Evolutionary conservation across 441 rosid species (phyloP).

Genomic region (Pelargonium exstipulatum): DNA sequence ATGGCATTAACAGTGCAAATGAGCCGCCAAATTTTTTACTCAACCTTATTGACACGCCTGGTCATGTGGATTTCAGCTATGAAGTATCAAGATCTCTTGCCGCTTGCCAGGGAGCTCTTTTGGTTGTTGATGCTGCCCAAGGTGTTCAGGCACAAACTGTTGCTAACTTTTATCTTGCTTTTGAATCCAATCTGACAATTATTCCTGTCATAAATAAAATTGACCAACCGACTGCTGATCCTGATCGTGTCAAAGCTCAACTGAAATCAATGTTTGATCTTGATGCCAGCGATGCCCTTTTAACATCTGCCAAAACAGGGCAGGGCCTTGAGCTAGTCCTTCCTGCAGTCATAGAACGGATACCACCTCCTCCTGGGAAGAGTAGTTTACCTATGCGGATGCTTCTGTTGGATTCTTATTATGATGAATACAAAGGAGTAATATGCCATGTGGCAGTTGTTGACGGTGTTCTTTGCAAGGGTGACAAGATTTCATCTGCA

Average conservation of each 20-base stretch:
- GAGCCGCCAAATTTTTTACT: constrained; percentile 47
- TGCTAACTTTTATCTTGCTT: constrained; percentile 92
- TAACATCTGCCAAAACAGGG: constrained; percentile 95
- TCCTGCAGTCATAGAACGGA: constrained; percentile 77
- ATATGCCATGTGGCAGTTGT: constrained; percentile 91
- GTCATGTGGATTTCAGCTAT: constrained; percentile 95
- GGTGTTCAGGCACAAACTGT: constrained; percentile 99
- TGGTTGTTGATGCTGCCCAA: constrained; percentile 97
- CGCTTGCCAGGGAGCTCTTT: constrained; percentile 95
- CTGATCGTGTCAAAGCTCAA: constrained; percentile 90
- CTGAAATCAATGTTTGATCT: constrained; percentile 95
- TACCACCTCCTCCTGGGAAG: constrained; percentile 84
- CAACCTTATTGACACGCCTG: constrained; percentile 89
- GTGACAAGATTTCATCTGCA: constrained; percentile 82
- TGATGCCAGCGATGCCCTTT: constrained; percentile 63
- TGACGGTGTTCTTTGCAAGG: constrained; percentile 73
- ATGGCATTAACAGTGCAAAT: constrained; percentile 17
- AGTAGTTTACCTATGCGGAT: constrained; percentile 64
- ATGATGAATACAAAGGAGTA: constrained; percentile 89
- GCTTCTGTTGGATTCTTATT: constrained; percentile 88
- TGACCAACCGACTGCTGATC: constrained; percentile 98
- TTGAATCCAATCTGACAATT: constrained; percentile 72
- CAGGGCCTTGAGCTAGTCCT: constrained; percentile 86
- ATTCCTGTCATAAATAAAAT: constrained; percentile 91
- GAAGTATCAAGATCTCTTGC: constrained; percentile 96